These are phyloP conservation scores for Xylaria digitata DNA, from an alignment of 2,329 filamentous ascomycete species.

Conservation along the genomic window DNA sequence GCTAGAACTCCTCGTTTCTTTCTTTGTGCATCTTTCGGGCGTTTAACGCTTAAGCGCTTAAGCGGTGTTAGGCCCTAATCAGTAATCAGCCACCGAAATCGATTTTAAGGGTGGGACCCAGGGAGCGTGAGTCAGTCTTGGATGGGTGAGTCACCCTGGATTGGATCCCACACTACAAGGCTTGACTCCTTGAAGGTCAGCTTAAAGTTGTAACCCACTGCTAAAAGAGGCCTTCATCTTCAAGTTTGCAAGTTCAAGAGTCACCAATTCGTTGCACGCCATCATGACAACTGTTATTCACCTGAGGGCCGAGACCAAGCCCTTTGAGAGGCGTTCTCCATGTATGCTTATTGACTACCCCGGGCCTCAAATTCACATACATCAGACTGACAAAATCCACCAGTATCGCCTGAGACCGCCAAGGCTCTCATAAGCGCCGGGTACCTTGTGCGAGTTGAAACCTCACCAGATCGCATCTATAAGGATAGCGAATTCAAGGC, in stretches of 20 bases:
- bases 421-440: conserved; percentile 28
- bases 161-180: neutral
- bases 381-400: conserved; percentile 20
- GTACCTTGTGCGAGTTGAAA: conserved; percentile 21
- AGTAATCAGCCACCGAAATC: no score
- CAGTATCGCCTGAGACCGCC: conserved; percentile 24
- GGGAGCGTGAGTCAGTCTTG: no score
- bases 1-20: no score
- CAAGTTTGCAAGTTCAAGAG: conserved; percentile 11
- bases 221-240: conserved; percentile 1
- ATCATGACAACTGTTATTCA: conserved; percentile 26
- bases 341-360: conserved; percentile 16
- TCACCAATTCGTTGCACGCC: conserved; percentile 17
- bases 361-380: conserved; percentile 13
- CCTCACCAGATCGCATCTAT: conserved; percentile 17
- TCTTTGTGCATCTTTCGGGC: no score
- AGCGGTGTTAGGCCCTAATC: no score
- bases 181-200: conserved; percentile 1
- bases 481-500: conserved; percentile 20
- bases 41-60: no score
- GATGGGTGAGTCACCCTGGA: neutral
- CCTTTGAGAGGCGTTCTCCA: conserved; percentile 29
- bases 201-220: conserved; percentile 2
- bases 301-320: conserved; percentile 29
- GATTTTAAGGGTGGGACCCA: no score